Conservation (phyloP, 2,329 filamentous ascomycete genomes). For the Clarireedia hainanense region DNA sequence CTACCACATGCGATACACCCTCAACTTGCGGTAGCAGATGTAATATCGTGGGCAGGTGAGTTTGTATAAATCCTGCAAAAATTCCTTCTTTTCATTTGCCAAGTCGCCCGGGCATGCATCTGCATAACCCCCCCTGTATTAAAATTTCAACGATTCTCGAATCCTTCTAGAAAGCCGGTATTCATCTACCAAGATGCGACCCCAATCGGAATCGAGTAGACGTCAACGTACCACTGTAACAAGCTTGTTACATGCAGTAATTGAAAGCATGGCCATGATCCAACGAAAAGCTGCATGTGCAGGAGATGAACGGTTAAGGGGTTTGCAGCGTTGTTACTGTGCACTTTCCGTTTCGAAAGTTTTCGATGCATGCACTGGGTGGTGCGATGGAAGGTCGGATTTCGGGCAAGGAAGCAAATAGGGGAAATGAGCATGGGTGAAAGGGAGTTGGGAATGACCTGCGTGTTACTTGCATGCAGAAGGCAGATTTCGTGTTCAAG, state of each 20-base stretch:
- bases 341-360: not conserved
- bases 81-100: not conserved
- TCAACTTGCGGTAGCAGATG: not conserved
- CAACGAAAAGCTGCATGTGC: not conserved
- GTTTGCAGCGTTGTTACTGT: not conserved
- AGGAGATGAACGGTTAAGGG: not conserved
- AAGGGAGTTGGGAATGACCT: not conserved
- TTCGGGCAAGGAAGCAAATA: not conserved
- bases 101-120: not conserved
- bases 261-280: not conserved
- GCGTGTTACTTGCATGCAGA: not conserved
- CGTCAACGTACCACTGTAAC: not conserved
- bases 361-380: not conserved
- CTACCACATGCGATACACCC: not conserved
- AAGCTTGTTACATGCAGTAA: not conserved
- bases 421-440: not conserved
- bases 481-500: not conserved
- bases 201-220: not conserved
- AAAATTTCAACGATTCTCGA: slow-evolving; percentile 3
- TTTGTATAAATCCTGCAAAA: not conserved
- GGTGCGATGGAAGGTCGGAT: not conserved
- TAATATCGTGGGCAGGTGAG: not conserved
- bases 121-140: not conserved
- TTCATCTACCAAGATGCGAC: not conserved
- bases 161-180: slow-evolving; percentile 8